phyloP scores from a whole-genome alignment of 140 eudicot genomes.

The Ambrosia hybrid region DNA sequence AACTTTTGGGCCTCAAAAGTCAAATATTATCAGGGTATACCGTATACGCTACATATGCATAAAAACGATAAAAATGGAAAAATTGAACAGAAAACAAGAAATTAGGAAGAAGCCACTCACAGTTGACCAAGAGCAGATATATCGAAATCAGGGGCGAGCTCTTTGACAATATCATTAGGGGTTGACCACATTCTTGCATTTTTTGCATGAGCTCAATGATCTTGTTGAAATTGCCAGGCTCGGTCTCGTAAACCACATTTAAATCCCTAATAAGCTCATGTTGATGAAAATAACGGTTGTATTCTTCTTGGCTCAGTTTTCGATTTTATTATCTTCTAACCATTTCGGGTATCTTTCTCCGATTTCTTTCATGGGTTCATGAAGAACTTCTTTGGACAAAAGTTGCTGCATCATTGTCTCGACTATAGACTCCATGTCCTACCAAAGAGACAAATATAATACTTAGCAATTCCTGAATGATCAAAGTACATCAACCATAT shows the following conservation, averaged over 20 bases:
- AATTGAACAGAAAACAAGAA: not conserved
- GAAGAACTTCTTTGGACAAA: slow-evolving; percentile 84
- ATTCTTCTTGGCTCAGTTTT: slow-evolving; percentile 69
- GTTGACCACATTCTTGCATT: slow-evolving; percentile 99
- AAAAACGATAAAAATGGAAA: not conserved
- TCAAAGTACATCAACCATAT: not conserved
- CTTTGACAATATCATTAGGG: slow-evolving; percentile 93
- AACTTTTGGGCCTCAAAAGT: too few species aligned
- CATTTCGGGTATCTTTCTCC: slow-evolving; percentile 94
- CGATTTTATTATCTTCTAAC: slow-evolving; percentile 83
- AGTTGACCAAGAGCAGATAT: slow-evolving; percentile 83
- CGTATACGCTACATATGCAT: not conserved
- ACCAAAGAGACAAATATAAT: slow-evolving; percentile 1
- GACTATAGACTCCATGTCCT: slow-evolving; percentile 95
- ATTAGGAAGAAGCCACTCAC: slow-evolving; percentile 47
- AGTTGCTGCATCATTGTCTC: slow-evolving; percentile 99
- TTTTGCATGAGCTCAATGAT: slow-evolving; percentile 95
- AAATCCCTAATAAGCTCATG: slow-evolving; percentile 71
- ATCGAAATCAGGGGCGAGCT: slow-evolving; percentile 91
- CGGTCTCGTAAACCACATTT: slow-evolving; percentile 71
- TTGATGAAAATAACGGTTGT: slow-evolving; percentile 62
- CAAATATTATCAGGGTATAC: too few species aligned
- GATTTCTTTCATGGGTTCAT: slow-evolving; percentile 98
- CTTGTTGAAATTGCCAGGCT: slow-evolving; percentile 84
- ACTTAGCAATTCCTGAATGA: not conserved